A percentile compares a stretch with the other conserved stretches of the same genome.
Conservation (phyloP, 768 basidiomycete genomes). For the Cytidiella melzeri region DNA sequence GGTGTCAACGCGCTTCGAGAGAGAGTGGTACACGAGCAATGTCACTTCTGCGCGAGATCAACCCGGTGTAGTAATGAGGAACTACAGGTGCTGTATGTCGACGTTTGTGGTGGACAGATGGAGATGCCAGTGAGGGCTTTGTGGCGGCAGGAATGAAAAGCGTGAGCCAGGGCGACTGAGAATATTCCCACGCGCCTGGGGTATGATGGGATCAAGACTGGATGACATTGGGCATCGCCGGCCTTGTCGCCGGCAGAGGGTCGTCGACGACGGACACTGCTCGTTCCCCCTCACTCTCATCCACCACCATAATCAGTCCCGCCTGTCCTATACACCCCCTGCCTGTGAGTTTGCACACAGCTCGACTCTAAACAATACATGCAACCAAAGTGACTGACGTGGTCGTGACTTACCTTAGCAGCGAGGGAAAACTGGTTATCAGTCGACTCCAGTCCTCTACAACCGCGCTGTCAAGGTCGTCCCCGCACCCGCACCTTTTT, state of each 20-base stretch:
- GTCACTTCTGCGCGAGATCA: too few relatives aligned
- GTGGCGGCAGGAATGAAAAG: not conserved
- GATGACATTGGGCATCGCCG: conserved; percentile 11
- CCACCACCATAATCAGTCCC: conserved; percentile 3
- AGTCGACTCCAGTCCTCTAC: not conserved
- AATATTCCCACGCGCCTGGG: conserved; percentile 2
- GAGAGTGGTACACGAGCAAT: too few relatives aligned
- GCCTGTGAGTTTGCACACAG: conserved; percentile 2
- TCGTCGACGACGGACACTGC: conserved; percentile 7
- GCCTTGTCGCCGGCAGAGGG: too few relatives aligned
- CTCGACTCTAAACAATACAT: not conserved
- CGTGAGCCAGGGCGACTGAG: too few relatives aligned
- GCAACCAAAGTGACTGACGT: not conserved
- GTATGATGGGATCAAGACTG: conserved; percentile 4
- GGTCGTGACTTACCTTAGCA: conserved; percentile 3
- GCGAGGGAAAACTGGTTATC: conserved; percentile 8
- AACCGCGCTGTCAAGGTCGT: too few relatives aligned
- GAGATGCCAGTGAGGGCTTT: not conserved
- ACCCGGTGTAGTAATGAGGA: too few relatives aligned
- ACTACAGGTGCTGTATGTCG: too few relatives aligned
- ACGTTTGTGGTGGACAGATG: not conserved
- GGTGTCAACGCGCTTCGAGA: too few relatives aligned
- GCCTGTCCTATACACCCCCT: conserved; percentile 3
- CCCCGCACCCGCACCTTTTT: too few relatives aligned
- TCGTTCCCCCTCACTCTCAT: conserved; percentile 3